phyloP scores from a whole-genome alignment of 2,329 filamentous ascomycete genomes.

The Colletotrichum tanaceti region DNA sequence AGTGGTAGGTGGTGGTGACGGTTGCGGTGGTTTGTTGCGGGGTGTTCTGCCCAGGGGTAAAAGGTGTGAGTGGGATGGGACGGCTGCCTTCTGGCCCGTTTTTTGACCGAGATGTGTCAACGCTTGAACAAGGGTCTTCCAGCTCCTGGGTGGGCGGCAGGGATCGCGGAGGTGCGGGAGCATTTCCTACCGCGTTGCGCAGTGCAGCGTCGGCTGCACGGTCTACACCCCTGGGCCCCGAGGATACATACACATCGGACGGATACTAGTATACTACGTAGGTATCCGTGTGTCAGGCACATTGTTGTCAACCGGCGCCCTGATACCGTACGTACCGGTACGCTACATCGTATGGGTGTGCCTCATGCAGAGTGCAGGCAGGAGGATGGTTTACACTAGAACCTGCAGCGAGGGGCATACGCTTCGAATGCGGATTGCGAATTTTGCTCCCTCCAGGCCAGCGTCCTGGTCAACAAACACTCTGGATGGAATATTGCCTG shows the following conservation, averaged over 20 bases:
- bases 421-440: conserved; percentile 16
- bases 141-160: conserved; percentile 15
- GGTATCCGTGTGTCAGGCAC: conserved; percentile 38
- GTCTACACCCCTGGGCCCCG: too few relatives aligned
- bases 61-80: conserved; percentile 22
- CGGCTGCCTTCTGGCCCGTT: conserved; percentile 2
- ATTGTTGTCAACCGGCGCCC: conserved; percentile 5
- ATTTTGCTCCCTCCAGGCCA: conserved; percentile 7
- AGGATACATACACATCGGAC: too few relatives aligned
- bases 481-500: conserved; percentile 15
- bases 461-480: conserved; percentile 3
- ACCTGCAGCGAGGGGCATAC: conserved; percentile 29
- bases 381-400: conserved; percentile 19
- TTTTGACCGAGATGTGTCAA: conserved; percentile 22
- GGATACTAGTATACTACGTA: too few relatives aligned
- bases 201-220: conserved; percentile 24
- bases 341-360: conserved; percentile 12
- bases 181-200: conserved; percentile 26
- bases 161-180: conserved; percentile 37
- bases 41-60: conserved; percentile 8
- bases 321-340: too few relatives aligned
- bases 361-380: conserved; percentile 12
- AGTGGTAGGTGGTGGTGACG: conserved; percentile 1
- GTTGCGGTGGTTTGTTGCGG: conserved; percentile 26
- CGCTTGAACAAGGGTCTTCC: conserved; percentile 19